Evolutionary conservation across 495 filamentous ascomycete genomes (phyloP), one percentile per base, ranked within the genome.

Genomic region (Aspergillus saccharolyticus): DNA sequence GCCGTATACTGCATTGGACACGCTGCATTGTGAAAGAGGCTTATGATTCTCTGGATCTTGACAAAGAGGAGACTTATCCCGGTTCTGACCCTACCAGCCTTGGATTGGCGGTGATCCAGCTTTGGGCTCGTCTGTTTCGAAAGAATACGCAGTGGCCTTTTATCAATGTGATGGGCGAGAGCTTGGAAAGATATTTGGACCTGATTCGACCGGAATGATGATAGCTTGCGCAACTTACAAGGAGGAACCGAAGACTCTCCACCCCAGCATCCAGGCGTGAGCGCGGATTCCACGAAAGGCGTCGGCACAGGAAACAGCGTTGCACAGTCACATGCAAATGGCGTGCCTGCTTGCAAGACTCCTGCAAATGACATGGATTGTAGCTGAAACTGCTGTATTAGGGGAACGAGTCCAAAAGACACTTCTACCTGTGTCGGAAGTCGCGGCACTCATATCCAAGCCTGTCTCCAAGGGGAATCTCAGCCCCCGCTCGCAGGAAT

Each of bases 91-190:
- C 70, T 10, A 53, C 57, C 5, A 62, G 66, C 17, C 55, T 75
- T 42, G 68, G 68, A 10, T 44, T 70, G 45, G 68, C 70, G 0
- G 71, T 75, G 12, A 61, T 75, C 1, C 66, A 68, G 44, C 22
- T 75, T 5, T 74, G 73, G 71, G 65, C 73, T n/a, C 65, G 70
- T 16, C 50, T 75, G 15, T 75, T 75, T 48, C 59, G 63, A 9
- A 66, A 65, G 3, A 75, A 75, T 47, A 73, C 68, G 1, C 71
- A 74, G 43, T 75, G 73, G 73, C 66, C 66, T 0, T 74, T 75
- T 45, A 73, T 75, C n/a, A 75, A 75, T 57, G 54, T 68, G 1
- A 59, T 75, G 48, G 71, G 73, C 15, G 57, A 73, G 39, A 73
- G 73, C 44, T 54, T 75, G 57, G 68, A 74, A 47, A 61, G 57